Evolutionary conservation across 108 stramenopile species (phyloP).

Genomic region (Aurantiochytrium sp.): DNA sequence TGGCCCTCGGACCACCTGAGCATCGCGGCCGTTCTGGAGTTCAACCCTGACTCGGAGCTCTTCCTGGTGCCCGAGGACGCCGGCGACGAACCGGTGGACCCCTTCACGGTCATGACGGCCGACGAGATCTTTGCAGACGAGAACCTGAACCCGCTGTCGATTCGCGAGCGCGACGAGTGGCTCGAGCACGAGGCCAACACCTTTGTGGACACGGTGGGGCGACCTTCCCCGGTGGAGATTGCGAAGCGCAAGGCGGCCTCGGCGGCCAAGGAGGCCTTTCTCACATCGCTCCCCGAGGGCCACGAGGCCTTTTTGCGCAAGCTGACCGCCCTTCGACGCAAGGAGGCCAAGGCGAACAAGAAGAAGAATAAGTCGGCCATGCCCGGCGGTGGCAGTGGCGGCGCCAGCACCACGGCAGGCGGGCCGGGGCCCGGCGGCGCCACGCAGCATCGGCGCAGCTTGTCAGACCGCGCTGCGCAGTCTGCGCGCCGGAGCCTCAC

Average conservation of each 20-base stretch:
- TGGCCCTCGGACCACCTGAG: conserved; percentile 28
- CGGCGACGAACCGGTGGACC: background rate
- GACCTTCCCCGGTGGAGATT: background rate
- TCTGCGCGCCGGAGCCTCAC: no score
- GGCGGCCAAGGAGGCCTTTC: conserved; percentile 8
- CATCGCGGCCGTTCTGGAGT: background rate
- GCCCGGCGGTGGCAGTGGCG: no score
- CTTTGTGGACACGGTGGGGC: no score
- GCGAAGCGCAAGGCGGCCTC: background rate
- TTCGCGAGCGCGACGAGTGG: background rate
- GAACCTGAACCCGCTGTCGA: background rate
- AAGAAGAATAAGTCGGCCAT: background rate
- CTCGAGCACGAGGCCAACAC: background rate
- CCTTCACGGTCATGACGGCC: background rate
- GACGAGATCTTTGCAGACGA: conserved; percentile 10
- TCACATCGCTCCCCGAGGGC: background rate
- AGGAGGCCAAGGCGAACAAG: background rate
- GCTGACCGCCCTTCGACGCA: background rate
- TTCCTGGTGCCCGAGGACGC: background rate
- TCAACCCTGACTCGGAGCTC: background rate
- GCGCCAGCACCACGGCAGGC: no score
- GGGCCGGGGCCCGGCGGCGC: no score
- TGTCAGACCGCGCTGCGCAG: no score
- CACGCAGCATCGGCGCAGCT: no score
- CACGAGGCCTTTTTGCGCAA: background rate